phyloP scores from a whole-genome alignment of 257 asterid genomes.

The Solanum bulbocastanum region DNA sequence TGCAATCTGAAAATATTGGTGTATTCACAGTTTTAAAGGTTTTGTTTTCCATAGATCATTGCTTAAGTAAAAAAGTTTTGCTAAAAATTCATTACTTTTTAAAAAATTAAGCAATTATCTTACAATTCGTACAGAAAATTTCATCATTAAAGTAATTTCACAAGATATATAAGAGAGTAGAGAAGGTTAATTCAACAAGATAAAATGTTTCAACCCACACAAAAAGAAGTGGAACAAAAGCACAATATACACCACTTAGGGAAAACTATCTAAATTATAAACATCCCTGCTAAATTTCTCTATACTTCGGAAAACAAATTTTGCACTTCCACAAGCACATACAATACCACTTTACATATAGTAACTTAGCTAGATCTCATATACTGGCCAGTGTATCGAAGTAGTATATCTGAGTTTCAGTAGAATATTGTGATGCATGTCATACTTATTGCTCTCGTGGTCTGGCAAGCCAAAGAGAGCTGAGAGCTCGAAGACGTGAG shows the following conservation, averaged over 20 bases:
- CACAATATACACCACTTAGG: background rate
- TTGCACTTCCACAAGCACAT: background rate
- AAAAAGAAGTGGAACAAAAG: background rate
- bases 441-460: constrained; percentile 37
- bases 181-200: background rate
- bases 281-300: no score
- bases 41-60: background rate
- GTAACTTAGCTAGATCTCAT: background rate
- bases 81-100: background rate
- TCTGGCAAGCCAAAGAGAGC: constrained; percentile 87
- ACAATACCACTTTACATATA: background rate
- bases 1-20: no score
- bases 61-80: background rate
- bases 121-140: background rate
- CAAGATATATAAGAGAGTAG: background rate
- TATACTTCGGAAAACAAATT: background rate
- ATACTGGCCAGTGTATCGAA: background rate
- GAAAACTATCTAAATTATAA: background rate
- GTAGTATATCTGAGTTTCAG: background rate
- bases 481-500: constrained; percentile 76
- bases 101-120: no score
- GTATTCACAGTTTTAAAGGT: no score
- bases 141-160: no score
- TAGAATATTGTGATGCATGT: background rate
- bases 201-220: background rate